Conservation (phyloP, 1,284 basidiomycete genomes). For the Schizophyllum amplum region DNA sequence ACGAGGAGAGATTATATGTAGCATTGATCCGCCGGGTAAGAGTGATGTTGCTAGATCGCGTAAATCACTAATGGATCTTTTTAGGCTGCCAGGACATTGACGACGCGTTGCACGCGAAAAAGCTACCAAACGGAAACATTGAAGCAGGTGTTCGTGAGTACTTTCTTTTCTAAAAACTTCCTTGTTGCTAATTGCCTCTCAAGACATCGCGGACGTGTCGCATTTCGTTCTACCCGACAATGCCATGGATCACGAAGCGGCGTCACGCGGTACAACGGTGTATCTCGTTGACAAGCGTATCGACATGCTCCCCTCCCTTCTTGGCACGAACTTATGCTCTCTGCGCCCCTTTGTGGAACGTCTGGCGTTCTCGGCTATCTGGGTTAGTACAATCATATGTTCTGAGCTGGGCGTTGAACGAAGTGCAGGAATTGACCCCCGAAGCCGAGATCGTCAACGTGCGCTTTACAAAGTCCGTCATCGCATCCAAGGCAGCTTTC, state of each 20-base stretch:
- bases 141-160: conserved; percentile 96
- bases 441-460: conserved; percentile 88
- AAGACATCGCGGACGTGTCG: conserved; percentile 98
- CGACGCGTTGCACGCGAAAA: conserved; percentile 93
- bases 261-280: conserved; percentile 93
- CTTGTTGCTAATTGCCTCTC: not conserved
- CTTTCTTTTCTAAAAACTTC: not conserved
- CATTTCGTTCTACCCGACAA: conserved; percentile 94
- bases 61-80: not conserved
- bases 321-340: conserved; percentile 96
- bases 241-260: conserved; percentile 96
- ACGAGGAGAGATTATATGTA: conserved; percentile 83
- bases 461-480: conserved; percentile 93
- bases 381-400: conserved; percentile 45
- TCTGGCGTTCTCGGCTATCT: conserved; percentile 92
- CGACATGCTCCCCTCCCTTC: conserved; percentile 93
- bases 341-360: conserved; percentile 91
- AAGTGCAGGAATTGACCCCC: conserved; percentile 68
- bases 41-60: conserved; percentile 16
- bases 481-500: conserved; percentile 94
- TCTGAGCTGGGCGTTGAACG: conserved; percentile 1
- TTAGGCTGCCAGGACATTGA: conserved; percentile 97
- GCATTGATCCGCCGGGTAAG: conserved; percentile 92
- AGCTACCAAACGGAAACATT: conserved; percentile 88
- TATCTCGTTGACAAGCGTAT: conserved; percentile 99